phyloP scores from a whole-genome alignment of 805 yeast genomes.

The Metschnikowia cerradonensis region DNA sequence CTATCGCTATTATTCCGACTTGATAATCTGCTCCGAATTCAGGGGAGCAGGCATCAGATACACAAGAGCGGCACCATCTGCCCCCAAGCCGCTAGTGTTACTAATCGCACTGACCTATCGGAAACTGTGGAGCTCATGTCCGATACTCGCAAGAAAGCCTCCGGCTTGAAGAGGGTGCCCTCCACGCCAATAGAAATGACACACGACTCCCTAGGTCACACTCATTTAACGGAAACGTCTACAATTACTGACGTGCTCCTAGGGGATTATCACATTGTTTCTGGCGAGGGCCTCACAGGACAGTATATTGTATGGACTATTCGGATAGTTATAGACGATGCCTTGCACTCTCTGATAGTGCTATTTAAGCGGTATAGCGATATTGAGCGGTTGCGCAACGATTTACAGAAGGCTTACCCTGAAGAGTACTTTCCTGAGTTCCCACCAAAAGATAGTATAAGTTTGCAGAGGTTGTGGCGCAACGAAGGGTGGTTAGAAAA shows the following conservation, averaged over 20 bases:
- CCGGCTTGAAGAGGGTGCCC: not conserved
- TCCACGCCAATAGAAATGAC: constrained; percentile 36
- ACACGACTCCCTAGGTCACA: constrained; percentile 17
- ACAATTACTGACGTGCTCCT: constrained; percentile 41
- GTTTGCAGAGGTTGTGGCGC: constrained; percentile 35
- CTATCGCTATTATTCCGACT: not conserved
- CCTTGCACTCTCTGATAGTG: constrained; percentile 38
- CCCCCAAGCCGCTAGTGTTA: not conserved
- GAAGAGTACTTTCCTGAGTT: constrained; percentile 42
- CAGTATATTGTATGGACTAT: constrained; percentile 40
- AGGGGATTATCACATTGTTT: constrained; percentile 36
- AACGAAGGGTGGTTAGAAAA: constrained; percentile 47
- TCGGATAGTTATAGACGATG: constrained; percentile 34
- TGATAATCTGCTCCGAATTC: not conserved
- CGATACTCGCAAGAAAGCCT: not conserved
- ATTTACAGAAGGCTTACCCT: constrained; percentile 36
- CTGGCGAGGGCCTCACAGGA: constrained; percentile 33
- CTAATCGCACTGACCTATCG: not conserved
- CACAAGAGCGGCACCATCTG: not conserved
- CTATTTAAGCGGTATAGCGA: constrained; percentile 64
- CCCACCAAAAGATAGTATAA: constrained; percentile 49
- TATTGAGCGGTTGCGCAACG: constrained; percentile 45
- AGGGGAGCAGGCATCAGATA: not conserved
- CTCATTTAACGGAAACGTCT: constrained; percentile 19
- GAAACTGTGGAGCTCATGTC: not conserved